These are phyloP conservation scores for Darksidea phi DNA, from an alignment of 495 filamentous ascomycete genomes.

Conservation along the genomic window DNA sequence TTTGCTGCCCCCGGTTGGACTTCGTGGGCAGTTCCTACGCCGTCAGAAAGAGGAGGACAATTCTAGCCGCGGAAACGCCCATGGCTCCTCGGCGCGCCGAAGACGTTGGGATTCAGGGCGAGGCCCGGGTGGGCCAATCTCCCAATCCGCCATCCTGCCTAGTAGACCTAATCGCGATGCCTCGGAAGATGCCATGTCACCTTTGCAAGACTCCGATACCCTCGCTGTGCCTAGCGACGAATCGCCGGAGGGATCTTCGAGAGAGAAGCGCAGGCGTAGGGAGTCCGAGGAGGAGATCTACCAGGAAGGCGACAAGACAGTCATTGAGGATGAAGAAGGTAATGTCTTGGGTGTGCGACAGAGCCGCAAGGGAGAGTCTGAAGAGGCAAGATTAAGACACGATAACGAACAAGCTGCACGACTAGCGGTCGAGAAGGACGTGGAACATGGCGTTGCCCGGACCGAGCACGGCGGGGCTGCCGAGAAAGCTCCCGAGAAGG, in stretches of 20 bases:
- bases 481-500: conserved; percentile 28
- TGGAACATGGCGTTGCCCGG: conserved; percentile 39
- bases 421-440: conserved; percentile 50
- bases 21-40: conserved; percentile 79
- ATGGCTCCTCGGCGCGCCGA: conserved; percentile 60
- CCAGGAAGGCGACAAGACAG: conserved; percentile 76
- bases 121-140: conserved; percentile 84
- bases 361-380: conserved; percentile 26
- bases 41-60: conserved; percentile 76
- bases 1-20: conserved; percentile 70
- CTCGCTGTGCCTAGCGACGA: conserved; percentile 40
- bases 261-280: conserved; percentile 27
- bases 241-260: conserved; percentile 35
- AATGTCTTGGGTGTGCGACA: conserved; percentile 64
- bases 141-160: conserved; percentile 85
- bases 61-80: conserved; percentile 58
- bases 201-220: conserved; percentile 43
- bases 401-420: conserved; percentile 58
- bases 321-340: conserved; percentile 85
- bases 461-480: conserved; percentile 26
- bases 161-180: conserved; percentile 50
- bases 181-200: conserved; percentile 20
- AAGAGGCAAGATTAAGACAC: conserved; percentile 48
- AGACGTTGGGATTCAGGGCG: conserved; percentile 71
- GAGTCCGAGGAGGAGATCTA: conserved; percentile 50